Conservation (phyloP, 1,284 basidiomycete species). For the Coniferiporia sulphurascens region DNA sequence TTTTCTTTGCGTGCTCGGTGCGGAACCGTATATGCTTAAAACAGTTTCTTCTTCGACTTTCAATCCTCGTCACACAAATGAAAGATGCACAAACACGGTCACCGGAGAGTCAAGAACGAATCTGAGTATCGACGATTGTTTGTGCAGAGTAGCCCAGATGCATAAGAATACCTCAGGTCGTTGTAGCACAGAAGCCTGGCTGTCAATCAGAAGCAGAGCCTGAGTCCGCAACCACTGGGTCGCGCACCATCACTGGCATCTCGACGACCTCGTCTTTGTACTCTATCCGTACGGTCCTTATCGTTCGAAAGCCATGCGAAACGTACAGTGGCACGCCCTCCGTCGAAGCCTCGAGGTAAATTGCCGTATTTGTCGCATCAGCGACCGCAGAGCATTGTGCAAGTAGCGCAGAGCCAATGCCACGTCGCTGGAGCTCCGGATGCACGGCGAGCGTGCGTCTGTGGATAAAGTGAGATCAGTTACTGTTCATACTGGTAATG, state of each 20-base stretch:
- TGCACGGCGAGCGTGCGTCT: slow-evolving; percentile 3
- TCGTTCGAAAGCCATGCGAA: not conserved
- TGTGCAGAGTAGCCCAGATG: too few relatives aligned
- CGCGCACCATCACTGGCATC: slow-evolving; percentile 5
- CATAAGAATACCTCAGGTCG: too few relatives aligned
- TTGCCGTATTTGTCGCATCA: not conserved
- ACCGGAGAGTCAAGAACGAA: too few relatives aligned
- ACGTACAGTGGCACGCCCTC: slow-evolving; percentile 1
- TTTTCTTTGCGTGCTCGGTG: too few relatives aligned
- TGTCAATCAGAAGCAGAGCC: too few relatives aligned
- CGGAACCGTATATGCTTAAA: too few relatives aligned
- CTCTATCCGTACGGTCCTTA: not conserved
- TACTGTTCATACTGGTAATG: not conserved
- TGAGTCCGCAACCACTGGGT: not conserved
- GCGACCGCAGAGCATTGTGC: not conserved
- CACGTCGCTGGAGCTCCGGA: slow-evolving; percentile 10
- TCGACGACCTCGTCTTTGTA: not conserved
- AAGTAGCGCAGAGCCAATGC: slow-evolving; percentile 9
- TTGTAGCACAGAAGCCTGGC: too few relatives aligned
- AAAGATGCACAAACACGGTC: too few relatives aligned
- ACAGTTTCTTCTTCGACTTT: too few relatives aligned
- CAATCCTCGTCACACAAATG: too few relatives aligned
- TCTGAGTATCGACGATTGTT: too few relatives aligned
- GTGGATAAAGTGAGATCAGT: not conserved
- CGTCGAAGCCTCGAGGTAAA: slow-evolving; percentile 2